Base-by-base conservation (phyloP, 1,139 yeast genomes). In the Groenewaldozyma auringiensis region DNA sequence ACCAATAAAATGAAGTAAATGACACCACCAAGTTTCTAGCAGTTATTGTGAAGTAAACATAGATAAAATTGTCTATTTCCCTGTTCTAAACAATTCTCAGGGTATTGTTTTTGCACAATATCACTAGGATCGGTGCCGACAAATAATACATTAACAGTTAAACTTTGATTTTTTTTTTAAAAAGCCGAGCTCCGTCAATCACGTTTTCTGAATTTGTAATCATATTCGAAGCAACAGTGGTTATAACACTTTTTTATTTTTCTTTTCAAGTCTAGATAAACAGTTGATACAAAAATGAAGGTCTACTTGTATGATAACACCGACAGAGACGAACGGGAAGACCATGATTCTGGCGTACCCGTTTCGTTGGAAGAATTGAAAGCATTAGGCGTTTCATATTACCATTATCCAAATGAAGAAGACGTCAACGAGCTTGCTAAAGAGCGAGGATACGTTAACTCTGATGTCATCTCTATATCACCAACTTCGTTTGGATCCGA, bases 271-370 rank as follows among this genome's bases (percentile, higher is more conserved):
- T 17, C 20, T 20, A 41, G 2, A 33, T 27, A 21, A 9, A 3
- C n/a, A n/a, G n/a, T n/a, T 13, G 20, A 21, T 6, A 27, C 34
- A 36, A 48, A 14, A 38, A 71, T 70, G 74, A 64, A 74, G 60
- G 77, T 79, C 8, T 89, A 84, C 65, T 78, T 76, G 58, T 89
- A 86, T 77, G 95, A 87, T 61, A 67, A 75, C 27, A 72, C 76
- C 50, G 67, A 75, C 2, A 70, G 70, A 1, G 88, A 81, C 48
- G 84, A 83, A 68, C 81, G 95, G 14, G 79, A 76, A 31, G 56
- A 57, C 21, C 96, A 87, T 66, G 74, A 84, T 66, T 76, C 87
- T 0, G 95, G 95, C 0, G 64, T 56, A 3, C 59, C 62, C 0
- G 87, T 84, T 0, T 53, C 76, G 0, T 54, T 52, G 2, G 76